Evolutionary conservation across 805 yeast species (phyloP), one percentile per base, ranked within the genome.

Genomic region (Metschnikowia colocasiae): DNA sequence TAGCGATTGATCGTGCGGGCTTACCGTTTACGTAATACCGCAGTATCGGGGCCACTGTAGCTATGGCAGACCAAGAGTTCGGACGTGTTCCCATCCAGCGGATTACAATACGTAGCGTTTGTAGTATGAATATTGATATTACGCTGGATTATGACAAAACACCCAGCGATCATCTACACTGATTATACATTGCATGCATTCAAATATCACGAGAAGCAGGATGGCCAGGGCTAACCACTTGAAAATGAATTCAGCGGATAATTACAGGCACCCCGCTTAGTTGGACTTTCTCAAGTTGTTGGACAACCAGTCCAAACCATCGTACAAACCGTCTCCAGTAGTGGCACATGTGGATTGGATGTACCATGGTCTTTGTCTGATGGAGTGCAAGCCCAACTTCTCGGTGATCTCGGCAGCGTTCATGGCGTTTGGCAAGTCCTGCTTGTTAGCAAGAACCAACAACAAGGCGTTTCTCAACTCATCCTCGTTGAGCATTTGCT

Each of bases 261-360:
- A 38, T 18, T 18, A 32, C 40, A 34, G 30, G 30, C 25, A 27
- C 26, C 23, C 31, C 31, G 48, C 30, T 42, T 49, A 54, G 50
- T 50, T 46, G 46, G 56, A 46, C 56, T 54, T 56, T 53, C 54
- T 56, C 59, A 54, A 54, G 55, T 52, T 58, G 56, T 58, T 56
- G 49, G 59, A 59, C 60, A 60, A 53, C 58, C 59, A 53, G 49
- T 58, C 59, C 54, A 56, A 52, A 42, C 58, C 63, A 56, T 67
- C 61, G 68, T 55, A 59, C 57, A 56, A 54, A 79, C 98, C 98
- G 71, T 91, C 97, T 78, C 98, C 99, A 54, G 98, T 87, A 59
- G 97, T 92, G 60, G 99, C 99, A 78, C 98, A 91, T 56, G 98
- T 88, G 59, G 99, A 89, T 78, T 92, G 97, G 70, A 94, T 92